Evolutionary conservation across 2,329 filamentous ascomycete species (phyloP), one percentile per base, ranked within the genome.

Genomic region (Paramyrothecium sp.): DNA sequence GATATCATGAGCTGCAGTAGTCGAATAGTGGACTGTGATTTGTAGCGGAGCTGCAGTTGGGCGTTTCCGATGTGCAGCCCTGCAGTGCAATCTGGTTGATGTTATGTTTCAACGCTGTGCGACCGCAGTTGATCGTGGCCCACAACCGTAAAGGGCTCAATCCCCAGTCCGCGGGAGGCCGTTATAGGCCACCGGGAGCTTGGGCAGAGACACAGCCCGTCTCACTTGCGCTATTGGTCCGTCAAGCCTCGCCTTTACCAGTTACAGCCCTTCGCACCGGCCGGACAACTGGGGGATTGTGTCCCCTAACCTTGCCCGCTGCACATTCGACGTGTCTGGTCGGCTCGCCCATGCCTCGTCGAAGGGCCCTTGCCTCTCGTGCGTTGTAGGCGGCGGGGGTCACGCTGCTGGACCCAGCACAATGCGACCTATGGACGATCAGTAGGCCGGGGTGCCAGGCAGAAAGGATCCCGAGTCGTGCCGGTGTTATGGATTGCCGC

Each of bases 61-160:
- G n/a, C 17, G 20, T 51, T 51, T 23, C 49, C 49, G 49, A 26
- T 23, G n/a, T 30, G 17, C 22, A 51, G 49, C 49, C 49, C 49
- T 51, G 49, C 49, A 30, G 49, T 51, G 49, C 49, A n/a, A 19
- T 51, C 49, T 23, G 23, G 26, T 7, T 20, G 17, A 30, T 33
- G 22, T 51, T 51, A 30, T 33, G 22, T 51, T 51, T 51, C 47
- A 30, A 51, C 30, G 49, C 49, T 51, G 49, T 51, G 49, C 49
- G 26, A 51, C 49, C 21, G 22, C 23, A 30, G 10, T 16, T 30
- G 49, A 33, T 13, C 13, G 12, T 26, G 13, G 49, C 49, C 49
- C 22, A 51, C 49, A 8, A 51, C 10, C 17, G 49, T 19, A 23
- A 23, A n/a, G 49, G 23, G 17, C 26, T 26, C 49, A 30, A 20